These are phyloP conservation scores for Selenicereus undatus DNA, from an alignment of 148 eudicot species.

Conservation along the genomic window DNA sequence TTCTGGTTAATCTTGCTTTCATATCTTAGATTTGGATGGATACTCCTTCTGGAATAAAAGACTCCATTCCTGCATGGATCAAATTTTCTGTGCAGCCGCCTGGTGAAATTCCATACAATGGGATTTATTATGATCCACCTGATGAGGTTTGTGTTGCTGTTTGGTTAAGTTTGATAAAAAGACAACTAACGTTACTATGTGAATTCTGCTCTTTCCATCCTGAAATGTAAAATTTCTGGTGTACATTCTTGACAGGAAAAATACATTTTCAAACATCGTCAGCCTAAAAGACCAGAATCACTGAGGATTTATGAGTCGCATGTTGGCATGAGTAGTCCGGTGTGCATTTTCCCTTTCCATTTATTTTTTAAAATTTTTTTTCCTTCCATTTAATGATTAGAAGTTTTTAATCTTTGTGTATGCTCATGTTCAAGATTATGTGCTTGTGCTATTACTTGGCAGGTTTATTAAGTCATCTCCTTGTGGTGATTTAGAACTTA, in stretches of 20 bases:
- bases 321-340: constrained; percentile 99
- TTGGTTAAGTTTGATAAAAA: not conserved
- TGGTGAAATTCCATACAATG: constrained; percentile 89
- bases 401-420: not conserved
- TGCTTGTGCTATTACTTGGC: not conserved
- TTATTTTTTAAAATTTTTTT: not conserved
- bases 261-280: constrained; percentile 80
- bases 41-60: constrained; percentile 94
- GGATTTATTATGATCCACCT: constrained; percentile 95
- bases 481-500: constrained; percentile 2
- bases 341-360: constrained; percentile 32
- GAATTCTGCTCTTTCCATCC: too few relatives aligned
- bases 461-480: not conserved
- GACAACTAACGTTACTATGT: constrained; percentile 12
- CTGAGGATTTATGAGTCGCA: constrained; percentile 91
- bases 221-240: not conserved
- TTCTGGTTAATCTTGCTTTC: not conserved
- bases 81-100: constrained; percentile 92
- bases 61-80: constrained; percentile 99
- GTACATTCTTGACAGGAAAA: constrained; percentile 54
- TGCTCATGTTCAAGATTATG: not conserved
- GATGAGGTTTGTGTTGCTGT: constrained; percentile 61
- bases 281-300: constrained; percentile 84
- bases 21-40: constrained; percentile 85
- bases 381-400: not conserved